Evolutionary conservation across 164 flowering plant species (phyloP).

Genomic region (Euptelea pleiosperma): DNA sequence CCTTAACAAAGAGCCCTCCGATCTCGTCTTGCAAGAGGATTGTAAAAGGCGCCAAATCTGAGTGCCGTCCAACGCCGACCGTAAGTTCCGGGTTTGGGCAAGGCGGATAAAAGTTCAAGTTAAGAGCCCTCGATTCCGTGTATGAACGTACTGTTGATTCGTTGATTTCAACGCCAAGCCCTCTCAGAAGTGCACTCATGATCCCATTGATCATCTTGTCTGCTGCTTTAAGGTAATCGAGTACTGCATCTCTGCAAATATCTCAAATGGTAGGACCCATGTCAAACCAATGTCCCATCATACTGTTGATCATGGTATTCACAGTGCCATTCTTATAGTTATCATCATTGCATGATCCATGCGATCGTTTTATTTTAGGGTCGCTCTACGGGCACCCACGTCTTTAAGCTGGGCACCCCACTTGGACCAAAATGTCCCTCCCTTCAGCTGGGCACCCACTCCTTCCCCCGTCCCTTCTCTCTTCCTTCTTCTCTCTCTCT

Average conservation of each 20-base stretch:
- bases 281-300: too few relatives aligned
- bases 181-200: constrained; percentile 12
- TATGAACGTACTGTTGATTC: background rate
- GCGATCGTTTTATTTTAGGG: too few relatives aligned
- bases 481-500: too few relatives aligned
- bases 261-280: background rate
- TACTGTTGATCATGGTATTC: too few relatives aligned
- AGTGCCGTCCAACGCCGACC: constrained; percentile 20
- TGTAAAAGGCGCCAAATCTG: constrained; percentile 22
- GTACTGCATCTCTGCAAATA: constrained; percentile 17
- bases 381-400: too few relatives aligned
- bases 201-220: constrained; percentile 12
- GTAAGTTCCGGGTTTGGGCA: constrained; percentile 22
- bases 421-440: too few relatives aligned
- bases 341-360: too few relatives aligned
- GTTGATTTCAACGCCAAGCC: constrained; percentile 15
- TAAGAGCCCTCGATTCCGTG: constrained; percentile 16
- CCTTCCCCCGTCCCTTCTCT: too few relatives aligned
- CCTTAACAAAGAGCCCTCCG: constrained; percentile 24
- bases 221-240: constrained; percentile 16
- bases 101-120: constrained; percentile 24
- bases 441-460: too few relatives aligned
- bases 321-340: too few relatives aligned
- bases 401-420: too few relatives aligned
- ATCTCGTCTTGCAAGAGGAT: constrained; percentile 23